These are phyloP conservation scores for Brasilioporus rufonigricans DNA, from an alignment of 768 basidiomycete species.

Conservation along the genomic window DNA sequence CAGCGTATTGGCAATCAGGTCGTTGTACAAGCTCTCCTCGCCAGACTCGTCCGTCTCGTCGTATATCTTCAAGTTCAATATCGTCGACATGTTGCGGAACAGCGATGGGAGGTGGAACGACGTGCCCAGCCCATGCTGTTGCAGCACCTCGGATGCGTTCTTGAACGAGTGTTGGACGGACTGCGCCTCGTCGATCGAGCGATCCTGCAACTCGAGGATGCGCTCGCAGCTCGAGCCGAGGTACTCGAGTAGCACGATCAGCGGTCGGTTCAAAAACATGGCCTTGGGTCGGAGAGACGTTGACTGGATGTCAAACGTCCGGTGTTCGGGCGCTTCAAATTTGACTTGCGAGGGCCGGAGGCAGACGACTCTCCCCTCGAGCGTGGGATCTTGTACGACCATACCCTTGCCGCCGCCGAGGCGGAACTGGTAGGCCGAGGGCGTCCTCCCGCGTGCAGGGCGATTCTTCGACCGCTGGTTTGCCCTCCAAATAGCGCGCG, in stretches of 20 bases:
- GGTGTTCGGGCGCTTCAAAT: constrained; percentile 38
- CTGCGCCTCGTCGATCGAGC: constrained; percentile 37
- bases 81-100: constrained; percentile 34
- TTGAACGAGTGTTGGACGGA: constrained; percentile 33
- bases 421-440: constrained; percentile 45
- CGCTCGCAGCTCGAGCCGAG: constrained; percentile 35
- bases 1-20: constrained; percentile 37
- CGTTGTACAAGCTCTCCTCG: constrained; percentile 26
- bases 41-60: constrained; percentile 1
- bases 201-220: constrained; percentile 38
- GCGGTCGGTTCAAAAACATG: constrained; percentile 45
- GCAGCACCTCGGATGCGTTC: constrained; percentile 38
- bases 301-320: constrained; percentile 47
- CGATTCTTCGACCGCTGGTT: constrained; percentile 31
- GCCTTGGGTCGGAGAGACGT: constrained; percentile 43
- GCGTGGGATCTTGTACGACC: constrained; percentile 40
- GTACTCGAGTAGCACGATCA: constrained; percentile 49
- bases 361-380: constrained; percentile 35
- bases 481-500: constrained; percentile 34
- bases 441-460: constrained; percentile 18
- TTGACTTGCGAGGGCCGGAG: constrained; percentile 48
- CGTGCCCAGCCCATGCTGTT: constrained; percentile 43
- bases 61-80: constrained; percentile 31
- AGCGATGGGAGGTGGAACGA: constrained; percentile 46
- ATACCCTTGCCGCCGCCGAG: constrained; percentile 50